phyloP scores from a whole-genome alignment of 495 filamentous ascomycete species.

The Cudoniella acicularis region DNA sequence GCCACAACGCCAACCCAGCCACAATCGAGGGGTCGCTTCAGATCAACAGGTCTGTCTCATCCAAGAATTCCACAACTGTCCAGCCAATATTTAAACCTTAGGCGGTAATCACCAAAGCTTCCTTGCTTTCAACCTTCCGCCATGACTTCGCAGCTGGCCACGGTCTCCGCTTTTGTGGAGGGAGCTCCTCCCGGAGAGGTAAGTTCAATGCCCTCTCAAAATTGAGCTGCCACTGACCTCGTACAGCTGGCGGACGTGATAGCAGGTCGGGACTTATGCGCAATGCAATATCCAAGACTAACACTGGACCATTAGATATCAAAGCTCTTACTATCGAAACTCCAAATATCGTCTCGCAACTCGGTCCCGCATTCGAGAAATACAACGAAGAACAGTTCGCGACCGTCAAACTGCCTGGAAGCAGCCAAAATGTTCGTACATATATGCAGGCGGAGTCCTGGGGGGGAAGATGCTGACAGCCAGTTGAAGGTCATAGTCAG shows the following conservation, averaged over 20 bases:
- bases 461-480: slow-evolving; percentile 5
- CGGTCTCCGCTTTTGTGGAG: slow-evolving; percentile 84
- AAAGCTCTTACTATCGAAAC: slow-evolving; percentile 76
- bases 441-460: background rate
- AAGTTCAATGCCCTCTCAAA: slow-evolving; percentile 26
- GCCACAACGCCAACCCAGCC: background rate
- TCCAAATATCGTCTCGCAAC: slow-evolving; percentile 60
- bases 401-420: slow-evolving; percentile 82
- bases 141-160: slow-evolving; percentile 42
- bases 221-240: slow-evolving; percentile 21
- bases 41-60: slow-evolving; percentile 7
- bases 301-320: slow-evolving; percentile 59
- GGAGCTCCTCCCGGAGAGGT: slow-evolving; percentile 98
- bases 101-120: slow-evolving; percentile 2
- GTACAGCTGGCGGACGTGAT: slow-evolving; percentile 83
- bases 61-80: background rate
- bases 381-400: slow-evolving; percentile 95
- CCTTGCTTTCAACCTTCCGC: background rate
- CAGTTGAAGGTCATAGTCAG: slow-evolving; percentile 72
- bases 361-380: slow-evolving; percentile 80
- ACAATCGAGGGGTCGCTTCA: background rate
- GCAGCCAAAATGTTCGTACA: slow-evolving; percentile 62
- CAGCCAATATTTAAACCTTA: background rate
- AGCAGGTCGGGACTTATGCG: slow-evolving; percentile 55
- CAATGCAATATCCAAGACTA: slow-evolving; percentile 9